Evolutionary conservation across 805 yeast species (phyloP), one percentile per base, ranked within the genome.

Genomic region (Kodamaea kaohsiungensis): DNA sequence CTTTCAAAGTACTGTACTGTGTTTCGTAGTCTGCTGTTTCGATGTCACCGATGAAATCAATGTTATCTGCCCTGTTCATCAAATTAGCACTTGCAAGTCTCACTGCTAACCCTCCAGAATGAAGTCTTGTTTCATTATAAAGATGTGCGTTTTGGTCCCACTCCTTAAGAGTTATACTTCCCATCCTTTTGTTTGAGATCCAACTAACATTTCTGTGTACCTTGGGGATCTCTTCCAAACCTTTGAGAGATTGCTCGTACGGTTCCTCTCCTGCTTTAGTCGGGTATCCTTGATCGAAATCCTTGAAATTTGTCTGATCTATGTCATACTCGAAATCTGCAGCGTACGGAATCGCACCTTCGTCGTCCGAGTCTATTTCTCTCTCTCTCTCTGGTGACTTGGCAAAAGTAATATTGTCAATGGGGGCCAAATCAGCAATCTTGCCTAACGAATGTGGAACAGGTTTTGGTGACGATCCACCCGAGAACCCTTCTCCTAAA

Each of bases 41-140:
- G 22, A 69, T 45, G 43, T 70, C 74, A 49, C 71, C 66, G 30
- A 69, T 52, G 37, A 63, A 57, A 48, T 70, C 73, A 25, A 72
- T 62, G 52, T 69, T 55, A 30, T 68, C 72, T 15, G 46, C 25
- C 39, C 60, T 47, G 45, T 27, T 57, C 59, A 1, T 51, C 16
- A 48, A 22, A 27, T 38, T 19, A 4, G 27, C 39, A 40, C 51
- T 47, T 16, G 38, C 19, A 3, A 40, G 46, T 8, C 51, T 19
- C 17, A 17, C 19, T 2, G 45, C 45, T 6, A 40, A 10, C 13
- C 45, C n/a, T 17, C 42, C 46, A 7, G 67, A 59, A 46, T 65
- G 60, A 35, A 61, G 53, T 18, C 70, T 52, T 3, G 55, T 49
- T 42, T 64, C 64, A 10, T 61, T 55, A 65, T 74, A 73, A 3